Evolutionary conservation across 306 rosid genomes (phyloP).

Genomic region (Cotoneaster glaucophyllus): DNA sequence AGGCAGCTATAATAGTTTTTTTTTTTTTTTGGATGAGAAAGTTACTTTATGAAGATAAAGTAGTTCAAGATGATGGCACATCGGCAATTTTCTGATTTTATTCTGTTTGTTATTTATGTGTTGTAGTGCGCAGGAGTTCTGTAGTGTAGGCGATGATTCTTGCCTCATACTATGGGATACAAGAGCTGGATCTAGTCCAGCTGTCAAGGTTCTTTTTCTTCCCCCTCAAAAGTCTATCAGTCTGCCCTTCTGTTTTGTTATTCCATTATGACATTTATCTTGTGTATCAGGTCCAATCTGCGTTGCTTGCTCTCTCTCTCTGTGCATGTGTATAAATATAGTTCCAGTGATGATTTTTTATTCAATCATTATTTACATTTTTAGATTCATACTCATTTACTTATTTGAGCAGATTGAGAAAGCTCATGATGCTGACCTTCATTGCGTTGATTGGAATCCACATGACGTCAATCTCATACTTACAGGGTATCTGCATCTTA

Average conservation of each 20-base stretch:
- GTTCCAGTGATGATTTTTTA: background rate
- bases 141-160: conserved; percentile 90
- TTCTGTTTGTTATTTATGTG: background rate
- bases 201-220: conserved; percentile 44
- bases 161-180: conserved; percentile 92
- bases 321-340: background rate
- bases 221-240: background rate
- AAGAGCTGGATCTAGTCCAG: conserved; percentile 64
- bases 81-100: background rate
- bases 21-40: background rate
- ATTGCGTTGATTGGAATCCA: conserved; percentile 91
- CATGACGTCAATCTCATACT: conserved; percentile 80
- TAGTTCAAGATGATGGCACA: background rate
- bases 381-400: background rate
- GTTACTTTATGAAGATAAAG: background rate
- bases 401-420: conserved; percentile 70
- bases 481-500: conserved; percentile 58
- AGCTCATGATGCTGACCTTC: conserved; percentile 90
- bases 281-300: background rate
- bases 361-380: background rate
- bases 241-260: background rate
- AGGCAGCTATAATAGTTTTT: background rate
- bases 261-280: background rate
- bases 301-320: background rate
- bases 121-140: conserved; percentile 35